Evolutionary conservation across 371 early-diverging fungal genomes (phyloP), one percentile per base, ranked within the genome.

Genomic region (Mucor piriformis): DNA sequence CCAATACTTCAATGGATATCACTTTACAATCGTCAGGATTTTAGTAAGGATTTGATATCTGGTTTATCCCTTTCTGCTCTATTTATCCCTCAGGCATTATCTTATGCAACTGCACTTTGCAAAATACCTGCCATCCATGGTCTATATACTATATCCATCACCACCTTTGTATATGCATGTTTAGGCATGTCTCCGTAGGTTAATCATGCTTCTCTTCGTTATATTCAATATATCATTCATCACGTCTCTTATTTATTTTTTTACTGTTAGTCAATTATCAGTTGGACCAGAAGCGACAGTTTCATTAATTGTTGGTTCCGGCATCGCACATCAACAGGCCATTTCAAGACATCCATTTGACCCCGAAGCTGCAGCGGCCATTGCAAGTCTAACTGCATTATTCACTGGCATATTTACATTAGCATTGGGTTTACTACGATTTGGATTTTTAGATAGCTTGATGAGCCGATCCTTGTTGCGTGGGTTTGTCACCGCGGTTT

Each of bases 381-480:
- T 89, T 38, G 89, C 91, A 15, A 76, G 84, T 42, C 59, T 89
- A 18, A 76, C 92, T 44, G 81, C 83, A 3, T 73, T 95, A 10
- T 84, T 91, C 66, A 91, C 94, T 27, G 96, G 96, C 4, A 27
- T 92, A 10, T 88, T 94, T 61, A 93, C 94, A 0, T 86, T 94
- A 59, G 65, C 86, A 18, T 70, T 96, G 56, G 95, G 96, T 1
- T 82, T 95, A 62, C 86, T 95, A 61, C 83, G 95, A 11, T 83
- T 96, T 33, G 96, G 96, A 2, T 96, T 96, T 66, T 61, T 96
- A 48, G 96, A 96, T 69, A 93, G 95, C 20, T 83, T 96, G 27
- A 83, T 96, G 57, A 93, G 93, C 4, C 87, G 92, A 48, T 89
- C 95, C 4, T 69, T 94, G 21, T 65, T 96, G 49, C 85, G 94